Evolutionary conservation across 257 asterid genomes (phyloP).

Genomic region (Buddleja alternifolia): DNA sequence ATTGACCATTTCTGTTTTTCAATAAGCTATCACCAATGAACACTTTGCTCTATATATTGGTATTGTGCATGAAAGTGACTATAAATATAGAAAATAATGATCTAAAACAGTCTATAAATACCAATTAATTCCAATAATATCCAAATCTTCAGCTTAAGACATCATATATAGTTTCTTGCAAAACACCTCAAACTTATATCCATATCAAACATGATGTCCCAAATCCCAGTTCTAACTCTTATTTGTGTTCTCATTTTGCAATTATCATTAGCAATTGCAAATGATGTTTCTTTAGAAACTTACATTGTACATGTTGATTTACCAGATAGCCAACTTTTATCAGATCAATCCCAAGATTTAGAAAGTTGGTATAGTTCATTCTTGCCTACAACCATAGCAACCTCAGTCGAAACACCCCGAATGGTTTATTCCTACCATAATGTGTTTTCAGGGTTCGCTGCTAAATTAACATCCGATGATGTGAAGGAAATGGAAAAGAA

Average conservation of each 20-base stretch:
- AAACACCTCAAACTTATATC: background rate
- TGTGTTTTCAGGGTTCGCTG: constrained; percentile 50
- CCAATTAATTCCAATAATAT: background rate
- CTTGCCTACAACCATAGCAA: constrained; percentile 20
- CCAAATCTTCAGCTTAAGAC: background rate
- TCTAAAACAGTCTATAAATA: background rate
- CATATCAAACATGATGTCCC: no score
- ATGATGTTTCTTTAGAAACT: constrained; percentile 20
- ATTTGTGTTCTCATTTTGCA: constrained; percentile 11
- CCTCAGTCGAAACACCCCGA: constrained; percentile 23
- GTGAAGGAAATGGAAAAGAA: constrained; percentile 37
- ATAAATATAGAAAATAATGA: no score
- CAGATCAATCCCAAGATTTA: constrained; percentile 6
- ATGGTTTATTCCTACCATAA: constrained; percentile 39
- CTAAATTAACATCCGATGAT: constrained; percentile 37
- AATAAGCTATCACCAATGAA: background rate
- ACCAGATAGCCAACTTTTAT: constrained; percentile 26
- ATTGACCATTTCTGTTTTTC: background rate
- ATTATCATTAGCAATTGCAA: background rate
- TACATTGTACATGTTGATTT: constrained; percentile 43
- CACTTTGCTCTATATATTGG: no score
- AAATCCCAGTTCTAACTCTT: constrained; percentile 14
- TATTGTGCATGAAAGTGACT: no score
- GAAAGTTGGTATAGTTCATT: constrained; percentile 42
- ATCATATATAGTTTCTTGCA: background rate